Evolutionary conservation across 495 filamentous ascomycete species (phyloP), one percentile per base, ranked within the genome.

Genomic region (Penicillium antarcticum): DNA sequence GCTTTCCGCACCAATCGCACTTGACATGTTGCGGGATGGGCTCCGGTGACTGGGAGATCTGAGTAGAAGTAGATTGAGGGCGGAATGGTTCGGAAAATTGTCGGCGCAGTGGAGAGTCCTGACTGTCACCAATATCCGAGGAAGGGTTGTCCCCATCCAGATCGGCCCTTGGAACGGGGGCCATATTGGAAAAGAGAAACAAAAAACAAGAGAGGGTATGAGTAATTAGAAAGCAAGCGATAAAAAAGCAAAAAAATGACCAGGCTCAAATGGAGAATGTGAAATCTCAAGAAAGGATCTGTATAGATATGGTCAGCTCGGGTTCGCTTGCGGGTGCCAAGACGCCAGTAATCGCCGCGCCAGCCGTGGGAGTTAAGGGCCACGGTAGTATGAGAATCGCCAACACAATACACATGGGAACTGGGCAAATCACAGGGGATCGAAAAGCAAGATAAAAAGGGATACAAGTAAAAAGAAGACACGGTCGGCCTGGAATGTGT

Each of bases 281-380:
- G 53, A 18, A 50, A 39, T 45, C 40, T 58, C 45, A 51, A 54
- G 18, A 51, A 26, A 53, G 51, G 50, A 50, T 61, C 65, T 72
- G 51, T 58, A 68, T 67, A 66, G 67, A 58, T 52, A 40, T 52
- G 42, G 64, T 71, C 58, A 71, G 65, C 61, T 52, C 52, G 55
- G 63, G 60, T 68, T 75, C 67, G 72, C 65, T 71, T 73, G 68
- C 61, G 52, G 45, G 58, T 61, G 72, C 72, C 72, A 75, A 75
- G 71, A 67, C 65, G 38, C 57, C 55, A 62, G 58, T 56, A 73
- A 63, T 52, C 50, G 58, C 51, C 65, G 54, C 53, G 66, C 58
- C 61, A 63, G 62, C 48, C 43, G 53, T 45, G 42, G 43, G 45
- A 48, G 31, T 18, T 51, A 50, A 53, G 57, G 42, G 57, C 51